A percentile compares a stretch with the other conserved stretches of the same genome.
Conservation (phyloP, 495 filamentous ascomycete species). For the Aspergillus homomorphus region DNA sequence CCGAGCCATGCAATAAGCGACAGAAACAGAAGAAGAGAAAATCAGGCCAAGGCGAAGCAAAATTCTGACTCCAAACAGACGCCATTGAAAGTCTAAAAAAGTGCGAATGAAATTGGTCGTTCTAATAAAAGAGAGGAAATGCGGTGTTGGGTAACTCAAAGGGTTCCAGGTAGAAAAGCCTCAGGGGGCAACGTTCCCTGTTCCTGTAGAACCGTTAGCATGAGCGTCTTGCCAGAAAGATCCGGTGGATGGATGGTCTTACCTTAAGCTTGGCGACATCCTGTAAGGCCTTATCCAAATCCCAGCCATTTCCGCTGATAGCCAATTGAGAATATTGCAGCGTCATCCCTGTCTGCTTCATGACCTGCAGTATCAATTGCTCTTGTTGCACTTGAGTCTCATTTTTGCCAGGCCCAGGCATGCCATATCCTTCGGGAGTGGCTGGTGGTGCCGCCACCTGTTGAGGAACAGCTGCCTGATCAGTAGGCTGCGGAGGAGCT, state of each 20-base stretch:
- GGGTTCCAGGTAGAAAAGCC: constrained; percentile 33
- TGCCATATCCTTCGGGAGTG: constrained; percentile 40
- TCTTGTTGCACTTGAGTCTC: constrained; percentile 53
- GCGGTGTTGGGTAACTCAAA: background rate
- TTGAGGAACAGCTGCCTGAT: constrained; percentile 7
- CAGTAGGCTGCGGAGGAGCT: background rate
- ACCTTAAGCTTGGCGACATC: constrained; percentile 61
- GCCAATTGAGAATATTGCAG: constrained; percentile 69
- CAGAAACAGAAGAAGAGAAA: constrained; percentile 16
- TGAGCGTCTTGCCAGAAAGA: background rate
- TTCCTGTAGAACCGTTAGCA: constrained; percentile 28
- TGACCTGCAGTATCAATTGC: constrained; percentile 62
- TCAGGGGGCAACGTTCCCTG: constrained; percentile 39
- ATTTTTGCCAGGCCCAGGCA: constrained; percentile 38
- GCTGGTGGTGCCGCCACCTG: constrained; percentile 18
- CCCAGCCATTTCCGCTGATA: constrained; percentile 67
- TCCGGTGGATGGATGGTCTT: constrained; percentile 7
- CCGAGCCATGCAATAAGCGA: constrained; percentile 36
- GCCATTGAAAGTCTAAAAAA: background rate
- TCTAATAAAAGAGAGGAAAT: background rate
- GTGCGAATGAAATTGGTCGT: background rate
- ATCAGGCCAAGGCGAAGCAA: background rate
- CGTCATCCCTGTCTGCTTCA: constrained; percentile 67
- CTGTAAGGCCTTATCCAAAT: constrained; percentile 62
- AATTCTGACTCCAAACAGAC: constrained; percentile 4